phyloP scores from a whole-genome alignment of 23 red algal species.

The Gracilariopsis chorda region DNA sequence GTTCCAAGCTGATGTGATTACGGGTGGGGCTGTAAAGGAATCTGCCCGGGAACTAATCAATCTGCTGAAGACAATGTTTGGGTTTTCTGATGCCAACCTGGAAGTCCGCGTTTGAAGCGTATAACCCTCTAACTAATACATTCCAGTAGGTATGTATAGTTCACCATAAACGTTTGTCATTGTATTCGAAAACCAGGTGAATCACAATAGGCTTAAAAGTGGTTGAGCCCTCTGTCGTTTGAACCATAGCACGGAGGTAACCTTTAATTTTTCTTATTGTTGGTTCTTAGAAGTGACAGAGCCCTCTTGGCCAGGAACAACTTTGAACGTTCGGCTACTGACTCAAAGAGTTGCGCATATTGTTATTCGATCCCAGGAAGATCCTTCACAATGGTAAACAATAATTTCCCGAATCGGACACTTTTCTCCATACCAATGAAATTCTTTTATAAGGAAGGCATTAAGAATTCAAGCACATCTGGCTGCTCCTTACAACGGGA shows the following conservation, averaged over 20 bases:
- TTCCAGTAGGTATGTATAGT: too few relatives aligned
- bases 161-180: too few relatives aligned
- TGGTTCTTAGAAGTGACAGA: background rate
- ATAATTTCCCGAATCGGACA: slow-evolving; percentile 35
- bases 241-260: too few relatives aligned
- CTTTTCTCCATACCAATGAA: slow-evolving; percentile 11
- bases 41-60: slow-evolving; percentile 37
- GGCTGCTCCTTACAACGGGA: background rate
- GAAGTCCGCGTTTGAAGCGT: background rate
- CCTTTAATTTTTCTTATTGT: too few relatives aligned
- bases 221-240: too few relatives aligned
- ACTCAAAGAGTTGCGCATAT: background rate
- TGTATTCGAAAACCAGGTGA: too few relatives aligned
- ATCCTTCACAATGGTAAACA: background rate
- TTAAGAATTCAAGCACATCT: background rate
- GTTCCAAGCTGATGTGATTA: slow-evolving; percentile 83
- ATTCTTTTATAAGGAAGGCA: slow-evolving; percentile 4
- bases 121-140: too few relatives aligned
- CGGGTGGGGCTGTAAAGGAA: slow-evolving; percentile 18
- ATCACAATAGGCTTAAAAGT: too few relatives aligned
- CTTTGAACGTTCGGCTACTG: background rate
- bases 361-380: background rate
- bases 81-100: slow-evolving; percentile 52
- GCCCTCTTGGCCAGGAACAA: slow-evolving; percentile 33
- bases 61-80: slow-evolving; percentile 69